Conservation (phyloP, 2,329 filamentous ascomycete genomes). For the Trichoderma arundinaceum region DNA sequence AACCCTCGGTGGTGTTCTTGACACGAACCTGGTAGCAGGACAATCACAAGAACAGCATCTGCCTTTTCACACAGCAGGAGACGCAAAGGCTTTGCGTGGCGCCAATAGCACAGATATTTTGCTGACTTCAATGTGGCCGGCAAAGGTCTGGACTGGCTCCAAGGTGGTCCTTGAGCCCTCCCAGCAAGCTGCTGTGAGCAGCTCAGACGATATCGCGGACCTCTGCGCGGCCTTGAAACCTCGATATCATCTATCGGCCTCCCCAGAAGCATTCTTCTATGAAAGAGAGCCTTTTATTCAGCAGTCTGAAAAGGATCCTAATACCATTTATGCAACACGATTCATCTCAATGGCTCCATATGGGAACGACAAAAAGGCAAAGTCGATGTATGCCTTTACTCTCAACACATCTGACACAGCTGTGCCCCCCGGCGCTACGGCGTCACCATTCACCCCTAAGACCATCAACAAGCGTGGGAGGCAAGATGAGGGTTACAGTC, state of each 20-base stretch:
- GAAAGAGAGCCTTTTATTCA: slow-evolving; percentile 95
- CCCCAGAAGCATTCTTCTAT: slow-evolving; percentile 71
- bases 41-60: slow-evolving; percentile 74
- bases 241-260: slow-evolving; percentile 85
- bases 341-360: slow-evolving; percentile 89
- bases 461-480: slow-evolving; percentile 62
- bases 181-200: slow-evolving; percentile 55
- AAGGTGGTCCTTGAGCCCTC: slow-evolving; percentile 63
- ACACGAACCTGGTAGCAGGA: slow-evolving; percentile 64
- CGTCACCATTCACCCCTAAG: slow-evolving; percentile 69
- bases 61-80: slow-evolving; percentile 77
- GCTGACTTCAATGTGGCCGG: slow-evolving; percentile 85
- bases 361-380: slow-evolving; percentile 77
- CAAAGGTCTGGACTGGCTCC: slow-evolving; percentile 71
- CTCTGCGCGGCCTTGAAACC: slow-evolving; percentile 81
- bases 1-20: slow-evolving; percentile 77
- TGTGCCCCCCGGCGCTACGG: slow-evolving; percentile 73
- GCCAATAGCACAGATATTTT: slow-evolving; percentile 84
- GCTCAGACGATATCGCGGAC: slow-evolving; percentile 74
- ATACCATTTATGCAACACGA: slow-evolving; percentile 71
- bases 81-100: slow-evolving; percentile 76
- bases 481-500: slow-evolving; percentile 56
- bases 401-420: slow-evolving; percentile 69
- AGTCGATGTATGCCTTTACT: slow-evolving; percentile 78
- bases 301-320: slow-evolving; percentile 51